Conservation (phyloP, 2,329 filamentous ascomycete species). For the Penicillium sp. region DNA sequence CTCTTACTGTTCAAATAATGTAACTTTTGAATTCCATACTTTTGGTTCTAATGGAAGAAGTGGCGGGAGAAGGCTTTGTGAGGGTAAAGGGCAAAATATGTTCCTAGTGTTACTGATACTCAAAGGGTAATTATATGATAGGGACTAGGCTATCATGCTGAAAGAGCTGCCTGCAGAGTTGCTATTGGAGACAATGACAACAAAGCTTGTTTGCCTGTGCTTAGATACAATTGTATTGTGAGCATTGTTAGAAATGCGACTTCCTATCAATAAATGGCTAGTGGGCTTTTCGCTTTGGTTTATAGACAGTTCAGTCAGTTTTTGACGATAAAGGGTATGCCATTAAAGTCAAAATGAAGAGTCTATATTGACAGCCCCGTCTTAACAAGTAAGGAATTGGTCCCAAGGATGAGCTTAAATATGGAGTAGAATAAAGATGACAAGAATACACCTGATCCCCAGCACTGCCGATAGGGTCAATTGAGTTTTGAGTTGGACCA, state of each 20-base stretch:
- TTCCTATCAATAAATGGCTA: background rate
- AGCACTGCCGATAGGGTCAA: too few species aligned
- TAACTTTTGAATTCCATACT: background rate
- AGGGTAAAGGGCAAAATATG: background rate
- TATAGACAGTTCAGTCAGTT: background rate
- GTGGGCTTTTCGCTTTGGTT: background rate
- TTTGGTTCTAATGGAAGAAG: background rate
- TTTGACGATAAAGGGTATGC: background rate
- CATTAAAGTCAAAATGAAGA: background rate
- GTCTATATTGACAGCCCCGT: too few species aligned
- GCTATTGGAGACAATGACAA: background rate
- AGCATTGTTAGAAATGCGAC: background rate
- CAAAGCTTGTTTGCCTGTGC: background rate
- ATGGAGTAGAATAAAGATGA: background rate
- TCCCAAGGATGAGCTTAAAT: background rate
- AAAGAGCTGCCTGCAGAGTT: background rate
- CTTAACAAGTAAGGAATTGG: background rate
- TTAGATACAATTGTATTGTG: background rate
- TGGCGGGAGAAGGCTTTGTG: background rate
- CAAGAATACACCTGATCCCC: too few species aligned
- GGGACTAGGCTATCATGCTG: background rate
- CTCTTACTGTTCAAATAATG: background rate
- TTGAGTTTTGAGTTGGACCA: too few species aligned
- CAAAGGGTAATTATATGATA: background rate
- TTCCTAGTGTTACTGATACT: too few species aligned